These are phyloP conservation scores for Penicillium lividum DNA, from an alignment of 495 filamentous ascomycete genomes.

Conservation along the genomic window DNA sequence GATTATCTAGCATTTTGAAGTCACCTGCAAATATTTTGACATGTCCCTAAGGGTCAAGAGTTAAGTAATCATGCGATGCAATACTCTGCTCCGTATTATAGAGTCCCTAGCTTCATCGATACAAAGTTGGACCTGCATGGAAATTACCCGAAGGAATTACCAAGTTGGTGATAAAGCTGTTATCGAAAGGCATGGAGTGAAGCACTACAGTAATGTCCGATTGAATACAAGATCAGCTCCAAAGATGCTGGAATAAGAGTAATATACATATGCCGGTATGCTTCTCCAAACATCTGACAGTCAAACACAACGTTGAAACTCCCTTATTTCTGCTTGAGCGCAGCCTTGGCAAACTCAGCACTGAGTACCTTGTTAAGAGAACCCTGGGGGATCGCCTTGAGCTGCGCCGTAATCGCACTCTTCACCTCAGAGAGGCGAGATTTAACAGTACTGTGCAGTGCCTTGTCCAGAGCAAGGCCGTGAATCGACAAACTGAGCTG, in stretches of 20 bases:
- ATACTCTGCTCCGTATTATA: neutral
- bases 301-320: constrained; percentile 1
- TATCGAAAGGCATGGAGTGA: neutral
- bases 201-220: constrained; percentile 13
- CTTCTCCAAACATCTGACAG: constrained; percentile 3
- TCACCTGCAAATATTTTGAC: neutral
- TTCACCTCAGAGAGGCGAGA: constrained; percentile 16
- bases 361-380: constrained; percentile 9
- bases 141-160: too few species aligned
- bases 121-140: neutral
- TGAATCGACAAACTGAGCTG: constrained; percentile 20
- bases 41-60: neutral
- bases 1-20: neutral
- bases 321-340: neutral
- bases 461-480: constrained; percentile 15
- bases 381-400: constrained; percentile 3
- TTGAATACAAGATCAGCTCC: constrained; percentile 28
- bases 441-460: constrained; percentile 5
- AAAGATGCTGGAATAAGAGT: constrained; percentile 23
- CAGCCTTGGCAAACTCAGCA: constrained; percentile 2
- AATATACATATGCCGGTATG: constrained; percentile 28
- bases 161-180: neutral
- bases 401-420: constrained; percentile 19
- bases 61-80: neutral
- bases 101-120: too few species aligned